These are phyloP conservation scores for Phytophthora ohioensis DNA, from an alignment of 352 stramenopile genomes.

Conservation along the genomic window DNA sequence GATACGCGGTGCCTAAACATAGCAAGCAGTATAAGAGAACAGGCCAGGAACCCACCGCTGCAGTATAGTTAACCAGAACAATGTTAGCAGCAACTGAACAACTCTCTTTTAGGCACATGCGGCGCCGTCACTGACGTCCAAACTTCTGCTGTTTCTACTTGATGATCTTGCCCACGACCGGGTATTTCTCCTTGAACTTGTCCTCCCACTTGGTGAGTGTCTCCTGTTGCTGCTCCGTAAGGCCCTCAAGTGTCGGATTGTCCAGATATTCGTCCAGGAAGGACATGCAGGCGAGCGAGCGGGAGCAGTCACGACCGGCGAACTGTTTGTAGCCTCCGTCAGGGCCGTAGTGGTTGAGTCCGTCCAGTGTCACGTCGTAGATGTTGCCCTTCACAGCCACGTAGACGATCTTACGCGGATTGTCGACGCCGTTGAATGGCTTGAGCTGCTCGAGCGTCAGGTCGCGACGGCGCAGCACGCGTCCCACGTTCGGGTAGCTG, in stretches of 20 bases:
- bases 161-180: constrained; percentile 90
- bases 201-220: constrained; percentile 97
- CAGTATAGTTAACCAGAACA: constrained; percentile 2
- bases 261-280: constrained; percentile 95
- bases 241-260: constrained; percentile 91
- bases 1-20: constrained; percentile 33
- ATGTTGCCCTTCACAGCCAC: constrained; percentile 94
- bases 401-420: constrained; percentile 93
- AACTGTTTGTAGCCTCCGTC: constrained; percentile 96
- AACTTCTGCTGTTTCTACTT: constrained; percentile 33
- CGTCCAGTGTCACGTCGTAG: constrained; percentile 97
- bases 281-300: constrained; percentile 96
- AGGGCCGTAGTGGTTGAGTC: constrained; percentile 93
- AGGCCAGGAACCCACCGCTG: constrained; percentile 11
- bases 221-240: constrained; percentile 93
- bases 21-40: constrained; percentile 17
- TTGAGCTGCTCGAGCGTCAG: constrained; percentile 88
- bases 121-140: constrained; percentile 11
- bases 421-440: constrained; percentile 83
- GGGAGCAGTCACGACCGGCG: constrained; percentile 95
- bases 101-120: constrained; percentile 20
- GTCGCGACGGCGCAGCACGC: constrained; percentile 82
- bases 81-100: constrained; percentile 25
- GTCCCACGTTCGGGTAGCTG: constrained; percentile 95
- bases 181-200: constrained; percentile 96